phyloP scores from a whole-genome alignment of 169 alveolate species.

The Miamiensis avidus region DNA sequence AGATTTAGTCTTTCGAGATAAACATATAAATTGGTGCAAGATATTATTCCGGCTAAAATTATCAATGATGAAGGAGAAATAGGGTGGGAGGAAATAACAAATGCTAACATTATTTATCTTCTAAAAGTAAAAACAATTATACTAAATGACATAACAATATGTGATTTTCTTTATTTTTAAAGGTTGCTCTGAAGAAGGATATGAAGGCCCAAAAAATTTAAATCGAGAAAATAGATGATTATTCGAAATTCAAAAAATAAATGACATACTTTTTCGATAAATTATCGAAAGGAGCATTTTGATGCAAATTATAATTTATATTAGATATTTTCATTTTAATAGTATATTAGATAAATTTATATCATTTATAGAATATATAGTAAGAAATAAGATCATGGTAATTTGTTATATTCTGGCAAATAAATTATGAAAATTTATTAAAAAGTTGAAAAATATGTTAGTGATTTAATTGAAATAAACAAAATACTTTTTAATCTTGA shows the following conservation, averaged over 20 bases:
- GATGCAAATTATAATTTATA: neutral
- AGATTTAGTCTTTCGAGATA: conserved; percentile 9
- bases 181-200: conserved; percentile 14
- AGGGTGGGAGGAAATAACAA: conserved; percentile 21
- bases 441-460: too few relatives aligned
- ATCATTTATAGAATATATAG: too few relatives aligned
- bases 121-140: conserved; percentile 5
- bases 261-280: conserved; percentile 5
- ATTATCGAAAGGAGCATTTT: conserved; percentile 4
- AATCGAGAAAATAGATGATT: conserved; percentile 12
- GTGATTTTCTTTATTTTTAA: too few relatives aligned
- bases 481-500: too few relatives aligned
- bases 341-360: too few relatives aligned
- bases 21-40: neutral
- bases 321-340: too few relatives aligned
- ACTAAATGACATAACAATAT: too few relatives aligned
- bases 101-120: conserved; percentile 6
- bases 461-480: too few relatives aligned
- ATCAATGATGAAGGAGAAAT: conserved; percentile 12
- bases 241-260: conserved; percentile 14
- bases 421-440: too few relatives aligned
- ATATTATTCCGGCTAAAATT: conserved; percentile 1
- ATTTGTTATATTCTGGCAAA: too few relatives aligned
- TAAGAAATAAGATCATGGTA: too few relatives aligned
- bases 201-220: neutral